A percentile compares a stretch with the other conserved stretches of the same genome.
Conservation (phyloP, 1,139 yeast species). For the Taiozyma sp. region DNA sequence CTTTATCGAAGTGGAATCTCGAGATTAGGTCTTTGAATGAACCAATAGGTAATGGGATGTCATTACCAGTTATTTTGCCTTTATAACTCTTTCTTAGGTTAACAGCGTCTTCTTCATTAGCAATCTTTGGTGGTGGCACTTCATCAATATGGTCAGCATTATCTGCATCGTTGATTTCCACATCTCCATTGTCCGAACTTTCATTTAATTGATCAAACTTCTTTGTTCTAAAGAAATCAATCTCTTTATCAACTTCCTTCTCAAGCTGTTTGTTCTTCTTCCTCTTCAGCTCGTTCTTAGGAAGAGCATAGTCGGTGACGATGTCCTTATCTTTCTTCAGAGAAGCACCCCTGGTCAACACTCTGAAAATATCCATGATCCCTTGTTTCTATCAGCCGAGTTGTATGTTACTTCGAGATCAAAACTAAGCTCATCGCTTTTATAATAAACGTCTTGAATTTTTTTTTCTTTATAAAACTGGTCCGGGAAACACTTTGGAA, state of each 20-base stretch:
- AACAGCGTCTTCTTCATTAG: slow-evolving; percentile 51
- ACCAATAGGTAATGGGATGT: slow-evolving; percentile 81
- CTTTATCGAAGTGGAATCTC: slow-evolving; percentile 61
- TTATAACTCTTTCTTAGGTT: slow-evolving; percentile 48
- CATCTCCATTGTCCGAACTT: slow-evolving; percentile 18
- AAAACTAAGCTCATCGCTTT: neutral
- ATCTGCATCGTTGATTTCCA: slow-evolving; percentile 11
- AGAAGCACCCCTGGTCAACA: slow-evolving; percentile 80
- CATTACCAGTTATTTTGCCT: slow-evolving; percentile 69
- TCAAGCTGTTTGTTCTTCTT: slow-evolving; percentile 35
- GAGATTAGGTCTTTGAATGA: slow-evolving; percentile 75
- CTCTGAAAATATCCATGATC: slow-evolving; percentile 82
- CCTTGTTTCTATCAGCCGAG: no score
- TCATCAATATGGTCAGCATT: slow-evolving; percentile 24
- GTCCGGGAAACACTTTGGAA: neutral
- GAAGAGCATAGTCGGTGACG: slow-evolving; percentile 41
- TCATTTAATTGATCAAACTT: slow-evolving; percentile 26
- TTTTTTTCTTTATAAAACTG: neutral
- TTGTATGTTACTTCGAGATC: neutral
- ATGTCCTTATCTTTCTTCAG: slow-evolving; percentile 48
- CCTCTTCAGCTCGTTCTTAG: slow-evolving; percentile 21
- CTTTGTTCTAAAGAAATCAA: slow-evolving; percentile 66
- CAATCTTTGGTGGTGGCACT: slow-evolving; percentile 38
- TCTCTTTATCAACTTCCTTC: slow-evolving; percentile 49
- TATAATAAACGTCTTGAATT: neutral